Percentiles rank a stretch among this genome's conserved stretches.
These are phyloP conservation scores for Umbelopsis sp. DNA, from an alignment of 192 early-diverging fungal genomes.

Conservation along the genomic window DNA sequence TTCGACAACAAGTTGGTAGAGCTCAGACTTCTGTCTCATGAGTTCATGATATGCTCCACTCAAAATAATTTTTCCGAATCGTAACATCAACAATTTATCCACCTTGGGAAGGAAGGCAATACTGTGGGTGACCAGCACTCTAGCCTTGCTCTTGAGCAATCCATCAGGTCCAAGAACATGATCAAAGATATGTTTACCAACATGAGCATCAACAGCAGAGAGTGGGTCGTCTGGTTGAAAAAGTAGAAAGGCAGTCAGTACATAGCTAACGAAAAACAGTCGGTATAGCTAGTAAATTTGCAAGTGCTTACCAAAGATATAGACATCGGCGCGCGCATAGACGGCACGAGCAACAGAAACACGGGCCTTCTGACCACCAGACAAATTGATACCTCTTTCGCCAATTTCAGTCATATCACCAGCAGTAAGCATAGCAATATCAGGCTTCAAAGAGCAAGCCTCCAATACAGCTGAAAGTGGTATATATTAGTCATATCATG, in stretches of 20 bases:
- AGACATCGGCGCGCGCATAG: conserved; percentile 88
- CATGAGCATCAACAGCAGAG: conserved; percentile 67
- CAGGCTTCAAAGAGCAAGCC: conserved; percentile 86
- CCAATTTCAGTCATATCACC: conserved; percentile 95
- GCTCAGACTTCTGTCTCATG: conserved; percentile 60
- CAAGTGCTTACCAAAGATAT: conserved; percentile 65
- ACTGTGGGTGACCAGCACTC: conserved; percentile 82
- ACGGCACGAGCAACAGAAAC: conserved; percentile 73
- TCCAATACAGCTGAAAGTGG: conserved; percentile 46
- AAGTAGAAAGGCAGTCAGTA: too few relatives aligned
- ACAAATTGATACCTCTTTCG: conserved; percentile 88
- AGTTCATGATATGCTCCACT: conserved; percentile 68
- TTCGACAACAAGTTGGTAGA: conserved; percentile 72
- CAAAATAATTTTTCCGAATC: conserved; percentile 70
- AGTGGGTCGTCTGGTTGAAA: conserved; percentile 49
- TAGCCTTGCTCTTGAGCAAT: conserved; percentile 72
- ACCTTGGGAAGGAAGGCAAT: conserved; percentile 74
- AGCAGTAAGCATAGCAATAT: conserved; percentile 81
- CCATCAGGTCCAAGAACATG: conserved; percentile 88
- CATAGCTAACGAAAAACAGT: neutral
- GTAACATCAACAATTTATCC: conserved; percentile 71
- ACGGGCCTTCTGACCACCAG: conserved; percentile 90
- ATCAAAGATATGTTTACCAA: conserved; percentile 80
- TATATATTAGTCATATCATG: neutral
- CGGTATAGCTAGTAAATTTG: conserved; percentile 18